A percentile compares a stretch with the other conserved stretches of the same genome.
Evolutionary conservation across 345 rosid genomes (phyloP).

Genomic region (Brassica juncea): DNA sequence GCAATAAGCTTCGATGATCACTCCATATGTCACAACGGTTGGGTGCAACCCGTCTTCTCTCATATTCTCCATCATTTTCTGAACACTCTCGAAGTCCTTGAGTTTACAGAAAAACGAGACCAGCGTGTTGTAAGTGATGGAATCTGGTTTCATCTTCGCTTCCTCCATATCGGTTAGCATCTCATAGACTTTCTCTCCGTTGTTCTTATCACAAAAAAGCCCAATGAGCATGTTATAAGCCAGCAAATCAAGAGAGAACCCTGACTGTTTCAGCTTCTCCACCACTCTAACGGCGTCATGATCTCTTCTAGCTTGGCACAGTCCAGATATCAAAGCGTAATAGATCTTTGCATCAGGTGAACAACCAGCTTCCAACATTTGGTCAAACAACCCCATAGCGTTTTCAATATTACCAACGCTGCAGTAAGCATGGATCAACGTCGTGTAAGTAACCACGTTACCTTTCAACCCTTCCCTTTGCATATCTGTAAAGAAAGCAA

Average conservation of each 20-base stretch:
- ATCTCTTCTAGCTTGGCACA: conserved; percentile 65
- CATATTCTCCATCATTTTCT: conserved; percentile 55
- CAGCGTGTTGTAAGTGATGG: conserved; percentile 63
- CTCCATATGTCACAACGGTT: conserved; percentile 60
- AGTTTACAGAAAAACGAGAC: conserved; percentile 52
- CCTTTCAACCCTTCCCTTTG: conserved; percentile 53
- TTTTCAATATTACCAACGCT: conserved; percentile 57
- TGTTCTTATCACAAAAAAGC: conserved; percentile 62
- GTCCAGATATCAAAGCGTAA: conserved; percentile 62
- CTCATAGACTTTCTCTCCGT: conserved; percentile 53
- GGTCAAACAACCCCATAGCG: conserved; percentile 57
- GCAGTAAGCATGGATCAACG: conserved; percentile 64
- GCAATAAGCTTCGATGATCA: conserved; percentile 66
- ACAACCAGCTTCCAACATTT: conserved; percentile 53
- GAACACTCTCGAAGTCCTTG: conserved; percentile 49
- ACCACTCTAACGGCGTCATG: conserved; percentile 50
- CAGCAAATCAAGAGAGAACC: conserved; percentile 55
- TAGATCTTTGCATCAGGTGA: conserved; percentile 63
- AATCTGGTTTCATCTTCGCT: conserved; percentile 55
- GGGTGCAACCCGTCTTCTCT: conserved; percentile 52
- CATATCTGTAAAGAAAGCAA: conserved; percentile 56
- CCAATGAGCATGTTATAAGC: conserved; percentile 68
- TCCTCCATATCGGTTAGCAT: conserved; percentile 65
- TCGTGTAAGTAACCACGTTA: conserved; percentile 53
- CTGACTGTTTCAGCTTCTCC: conserved; percentile 54